Percentiles rank a stretch among this genome's conserved stretches.
Conservation (phyloP, 2,329 filamentous ascomycete genomes). For the Fusarium falciforme region DNA sequence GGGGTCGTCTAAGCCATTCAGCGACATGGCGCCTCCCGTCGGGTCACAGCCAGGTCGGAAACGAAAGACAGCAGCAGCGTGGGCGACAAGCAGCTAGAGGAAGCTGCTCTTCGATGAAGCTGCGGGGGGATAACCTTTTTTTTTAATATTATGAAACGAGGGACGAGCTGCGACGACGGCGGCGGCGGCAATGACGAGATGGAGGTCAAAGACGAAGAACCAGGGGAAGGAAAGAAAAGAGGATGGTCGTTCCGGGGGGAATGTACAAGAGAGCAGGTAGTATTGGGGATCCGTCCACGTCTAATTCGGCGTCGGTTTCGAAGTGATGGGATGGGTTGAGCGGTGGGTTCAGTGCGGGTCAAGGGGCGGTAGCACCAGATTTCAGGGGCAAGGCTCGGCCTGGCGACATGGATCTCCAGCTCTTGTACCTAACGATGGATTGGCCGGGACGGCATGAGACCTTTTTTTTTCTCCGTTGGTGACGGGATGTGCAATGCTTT, state of each 20-base stretch:
- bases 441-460: neutral
- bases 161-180: slow-evolving; percentile 5
- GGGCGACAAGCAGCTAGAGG: slow-evolving; percentile 5
- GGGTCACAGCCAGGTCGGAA: slow-evolving; percentile 22
- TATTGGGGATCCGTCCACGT: slow-evolving; percentile 22
- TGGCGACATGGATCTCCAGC: slow-evolving; percentile 29
- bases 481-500: neutral
- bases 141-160: slow-evolving; percentile 18
- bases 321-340: slow-evolving; percentile 20
- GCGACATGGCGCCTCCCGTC: slow-evolving; percentile 74
- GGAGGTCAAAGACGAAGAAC: slow-evolving; percentile 8
- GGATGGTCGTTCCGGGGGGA: slow-evolving; percentile 35
- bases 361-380: slow-evolving; percentile 39
- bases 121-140: slow-evolving; percentile 4
- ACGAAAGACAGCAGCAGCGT: slow-evolving; percentile 1
- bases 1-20: slow-evolving; percentile 90
- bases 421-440: neutral
- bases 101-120: neutral
- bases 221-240: slow-evolving; percentile 27
- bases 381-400: slow-evolving; percentile 36
- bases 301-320: slow-evolving; percentile 38
- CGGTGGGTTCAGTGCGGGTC: slow-evolving; percentile 35
- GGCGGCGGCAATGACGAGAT: slow-evolving; percentile 1
- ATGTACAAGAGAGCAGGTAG: slow-evolving; percentile 27
- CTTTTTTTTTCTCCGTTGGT: neutral